Evolutionary conservation across 768 basidiomycete species (phyloP).

Genomic region (Macrolepiota albuminosa): DNA sequence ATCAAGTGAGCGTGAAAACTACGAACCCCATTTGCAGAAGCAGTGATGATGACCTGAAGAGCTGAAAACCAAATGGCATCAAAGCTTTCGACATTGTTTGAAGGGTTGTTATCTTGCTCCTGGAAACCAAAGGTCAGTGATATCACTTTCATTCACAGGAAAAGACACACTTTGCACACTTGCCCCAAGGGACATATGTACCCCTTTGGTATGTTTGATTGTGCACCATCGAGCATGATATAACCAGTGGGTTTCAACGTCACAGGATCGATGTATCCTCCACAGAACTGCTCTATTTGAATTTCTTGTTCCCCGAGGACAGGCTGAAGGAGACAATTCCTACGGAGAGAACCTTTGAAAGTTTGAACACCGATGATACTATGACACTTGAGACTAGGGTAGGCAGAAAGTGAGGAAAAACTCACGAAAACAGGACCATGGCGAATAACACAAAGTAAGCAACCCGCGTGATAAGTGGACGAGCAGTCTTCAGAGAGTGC

Average conservation of each 20-base stretch:
- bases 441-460: conserved; percentile 91
- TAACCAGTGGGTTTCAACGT: conserved; percentile 43
- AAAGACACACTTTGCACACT: conserved; percentile 56
- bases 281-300: conserved; percentile 62
- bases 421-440: conserved; percentile 82
- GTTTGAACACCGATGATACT: conserved; percentile 93
- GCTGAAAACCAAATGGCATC: conserved; percentile 82
- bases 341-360: conserved; percentile 80
- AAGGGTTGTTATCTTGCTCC: conserved; percentile 74
- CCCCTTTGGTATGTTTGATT: conserved; percentile 51
- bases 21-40: conserved; percentile 72
- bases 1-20: neutral
- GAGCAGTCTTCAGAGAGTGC: conserved; percentile 85
- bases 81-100: conserved; percentile 67
- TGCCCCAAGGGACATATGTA: conserved; percentile 89
- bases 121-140: conserved; percentile 18
- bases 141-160: neutral
- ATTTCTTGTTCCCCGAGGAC: conserved; percentile 48
- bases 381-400: neutral
- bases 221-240: conserved; percentile 24
- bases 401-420: neutral
- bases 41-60: conserved; percentile 81
- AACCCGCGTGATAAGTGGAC: conserved; percentile 85
- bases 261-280: conserved; percentile 67
- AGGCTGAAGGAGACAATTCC: conserved; percentile 54